Evolutionary conservation across 768 basidiomycete genomes (phyloP).

Genomic region (Pleurotus eryngii): DNA sequence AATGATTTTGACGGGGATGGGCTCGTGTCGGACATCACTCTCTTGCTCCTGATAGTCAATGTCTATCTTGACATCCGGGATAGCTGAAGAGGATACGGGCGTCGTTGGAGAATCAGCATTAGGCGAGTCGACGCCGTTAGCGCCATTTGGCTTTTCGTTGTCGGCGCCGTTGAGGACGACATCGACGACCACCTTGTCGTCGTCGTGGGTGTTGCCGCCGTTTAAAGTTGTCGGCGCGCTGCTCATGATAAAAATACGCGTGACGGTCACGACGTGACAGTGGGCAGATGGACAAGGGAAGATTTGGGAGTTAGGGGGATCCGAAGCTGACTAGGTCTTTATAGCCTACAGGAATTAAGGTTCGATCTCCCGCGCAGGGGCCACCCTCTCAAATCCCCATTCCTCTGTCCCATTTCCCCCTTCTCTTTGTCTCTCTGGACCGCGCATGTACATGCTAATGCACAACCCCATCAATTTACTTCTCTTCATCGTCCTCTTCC

Average conservation of each 20-base stretch:
- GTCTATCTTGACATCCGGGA: conserved; percentile 60
- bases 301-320: conserved; percentile 75
- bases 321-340: conserved; percentile 71
- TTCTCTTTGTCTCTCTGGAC: conserved; percentile 11
- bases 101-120: conserved; percentile 55
- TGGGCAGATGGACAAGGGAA: conserved; percentile 46
- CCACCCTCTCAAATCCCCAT: conserved; percentile 42
- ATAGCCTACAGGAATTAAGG: conserved; percentile 79
- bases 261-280: conserved; percentile 74
- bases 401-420: conserved; percentile 18
- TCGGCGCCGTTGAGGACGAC: conserved; percentile 33
- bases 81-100: conserved; percentile 48
- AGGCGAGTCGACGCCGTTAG: conserved; percentile 33
- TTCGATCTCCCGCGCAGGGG: conserved; percentile 82
- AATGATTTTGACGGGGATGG: conserved; percentile 44
- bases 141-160: conserved; percentile 32
- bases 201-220: conserved; percentile 25
- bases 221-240: conserved; percentile 42
- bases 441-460: conserved; percentile 9
- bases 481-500: conserved; percentile 53
- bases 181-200: conserved; percentile 19
- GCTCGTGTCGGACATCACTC: conserved; percentile 66
- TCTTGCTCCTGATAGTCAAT: conserved; percentile 61
- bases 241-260: conserved; percentile 60
- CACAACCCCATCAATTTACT: conserved; percentile 13